phyloP scores from a whole-genome alignment of 2,329 filamentous ascomycete species.

The Beauveria brongniartii region DNA sequence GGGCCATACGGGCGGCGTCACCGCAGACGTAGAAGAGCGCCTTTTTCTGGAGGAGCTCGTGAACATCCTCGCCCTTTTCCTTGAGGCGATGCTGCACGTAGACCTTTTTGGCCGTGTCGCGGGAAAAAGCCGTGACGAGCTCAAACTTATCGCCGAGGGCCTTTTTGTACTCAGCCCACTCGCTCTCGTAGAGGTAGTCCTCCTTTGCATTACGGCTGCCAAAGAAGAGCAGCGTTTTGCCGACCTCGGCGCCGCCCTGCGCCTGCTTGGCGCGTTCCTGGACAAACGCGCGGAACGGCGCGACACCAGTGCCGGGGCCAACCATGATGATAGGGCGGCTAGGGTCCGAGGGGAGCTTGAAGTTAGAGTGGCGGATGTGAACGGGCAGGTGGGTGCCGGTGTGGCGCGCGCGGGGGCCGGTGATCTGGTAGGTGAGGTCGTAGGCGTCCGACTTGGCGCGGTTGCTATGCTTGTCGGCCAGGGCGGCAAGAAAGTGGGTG shows the following conservation, averaged over 20 bases:
- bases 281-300: conserved; percentile 90
- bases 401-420: conserved; percentile 91
- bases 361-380: conserved; percentile 95
- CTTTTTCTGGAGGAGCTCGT: conserved; percentile 75
- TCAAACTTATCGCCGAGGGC: conserved; percentile 82
- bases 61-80: conserved; percentile 75
- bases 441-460: conserved; percentile 75
- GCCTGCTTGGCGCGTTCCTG: conserved; percentile 86
- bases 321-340: conserved; percentile 93
- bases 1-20: conserved; percentile 94
- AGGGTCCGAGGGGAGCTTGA: conserved; percentile 95
- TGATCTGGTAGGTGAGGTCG: conserved; percentile 78
- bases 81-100: conserved; percentile 93
- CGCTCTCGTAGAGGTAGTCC: conserved; percentile 85
- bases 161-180: conserved; percentile 87
- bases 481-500: conserved; percentile 89
- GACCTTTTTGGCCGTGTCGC: conserved; percentile 78
- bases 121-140: conserved; percentile 91
- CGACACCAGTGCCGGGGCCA: conserved; percentile 91
- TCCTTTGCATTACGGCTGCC: conserved; percentile 83
- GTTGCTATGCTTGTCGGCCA: conserved; percentile 95
- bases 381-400: conserved; percentile 91
- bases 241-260: conserved; percentile 71
- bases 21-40: conserved; percentile 98
- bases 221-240: conserved; percentile 86